A percentile compares a stretch with the other conserved stretches of the same genome.
phyloP scores from a whole-genome alignment of 306 rosid genomes.

The Fragaria iinumae region DNA sequence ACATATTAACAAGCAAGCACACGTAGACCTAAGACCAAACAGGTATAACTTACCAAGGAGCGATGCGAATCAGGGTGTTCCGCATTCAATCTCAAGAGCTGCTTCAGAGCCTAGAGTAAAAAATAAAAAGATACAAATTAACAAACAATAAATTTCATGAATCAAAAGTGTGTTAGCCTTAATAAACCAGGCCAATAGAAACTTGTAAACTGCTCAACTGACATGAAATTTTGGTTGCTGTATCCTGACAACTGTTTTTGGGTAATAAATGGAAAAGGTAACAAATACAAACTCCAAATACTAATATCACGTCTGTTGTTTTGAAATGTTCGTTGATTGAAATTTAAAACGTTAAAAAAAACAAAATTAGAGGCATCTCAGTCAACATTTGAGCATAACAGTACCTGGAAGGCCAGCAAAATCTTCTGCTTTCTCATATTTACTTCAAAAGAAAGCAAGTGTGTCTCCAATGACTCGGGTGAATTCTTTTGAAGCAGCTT shows the following conservation, averaged over 20 bases:
- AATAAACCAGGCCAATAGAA: background rate
- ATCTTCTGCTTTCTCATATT: constrained; percentile 75
- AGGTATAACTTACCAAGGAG: constrained; percentile 62
- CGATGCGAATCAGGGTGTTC: constrained; percentile 96
- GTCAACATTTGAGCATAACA: background rate
- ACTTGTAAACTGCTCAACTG: background rate
- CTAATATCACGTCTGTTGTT: background rate
- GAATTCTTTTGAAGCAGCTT: constrained; percentile 93
- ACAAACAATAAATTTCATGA: constrained; percentile 6
- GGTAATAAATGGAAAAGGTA: background rate
- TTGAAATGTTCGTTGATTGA: background rate
- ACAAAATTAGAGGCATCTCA: background rate
- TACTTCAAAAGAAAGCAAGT: constrained; percentile 85
- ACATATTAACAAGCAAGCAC: background rate
- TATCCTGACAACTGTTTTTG: background rate
- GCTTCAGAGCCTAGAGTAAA: constrained; percentile 77
- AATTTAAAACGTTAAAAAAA: background rate
- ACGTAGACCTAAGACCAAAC: background rate
- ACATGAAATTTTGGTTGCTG: background rate
- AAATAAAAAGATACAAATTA: background rate
- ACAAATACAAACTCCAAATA: background rate
- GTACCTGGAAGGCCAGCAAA: constrained; percentile 91
- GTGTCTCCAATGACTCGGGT: constrained; percentile 78
- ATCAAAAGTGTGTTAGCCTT: background rate
- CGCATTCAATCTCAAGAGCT: constrained; percentile 77